Evolutionary conservation across 441 rosid species (phyloP), one percentile per base, ranked within the genome.

Genomic region (Syzygium syzygioides): DNA sequence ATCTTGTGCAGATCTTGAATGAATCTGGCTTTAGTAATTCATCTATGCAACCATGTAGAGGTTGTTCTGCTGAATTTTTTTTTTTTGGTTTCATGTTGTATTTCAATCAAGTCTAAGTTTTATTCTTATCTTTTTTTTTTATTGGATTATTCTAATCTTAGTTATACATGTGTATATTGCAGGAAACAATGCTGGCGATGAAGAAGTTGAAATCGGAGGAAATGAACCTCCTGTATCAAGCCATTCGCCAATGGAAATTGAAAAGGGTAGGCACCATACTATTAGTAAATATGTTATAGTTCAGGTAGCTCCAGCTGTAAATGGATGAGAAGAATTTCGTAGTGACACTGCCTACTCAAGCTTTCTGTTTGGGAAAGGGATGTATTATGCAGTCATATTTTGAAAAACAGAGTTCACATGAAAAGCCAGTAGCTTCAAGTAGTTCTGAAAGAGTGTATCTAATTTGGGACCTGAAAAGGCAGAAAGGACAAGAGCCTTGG

Each of bases 201-300:
- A 94, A 91, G 96, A 95, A 90, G 93, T 94, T 87, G 95, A 92
- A 89, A 93, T 92, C 50, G 96, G 95, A 89, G 95, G 95, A 26
- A 92, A 93, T 91, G 97, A 94, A 91, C 96, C 95, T 89, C 96
- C 95, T 64, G 94, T 94, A 79, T 93, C 95, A 66, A 93, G 95
- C 91, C 89, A 88, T 68, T 91, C 92, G 45, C 88, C 90, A 7
- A 91, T 90, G 89, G 93, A 90, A 89, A 91, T 91, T 87, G 94
- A 92, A 86, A 95, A 93, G 92, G 95, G 92, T 88, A 28, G 79
- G 79, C 93, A 86, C 87, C 88, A 66, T 76, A 89, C 88, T 87
- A 91, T 88, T 83, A 85, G 88, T 80, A 91, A 88, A 88, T 86
- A 90, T 85, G 64, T 87, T 86, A 71, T 37, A 89, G 89, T 90